Evolutionary conservation across 805 yeast species (phyloP).

Genomic region (Hanseniaspora vineae): DNA sequence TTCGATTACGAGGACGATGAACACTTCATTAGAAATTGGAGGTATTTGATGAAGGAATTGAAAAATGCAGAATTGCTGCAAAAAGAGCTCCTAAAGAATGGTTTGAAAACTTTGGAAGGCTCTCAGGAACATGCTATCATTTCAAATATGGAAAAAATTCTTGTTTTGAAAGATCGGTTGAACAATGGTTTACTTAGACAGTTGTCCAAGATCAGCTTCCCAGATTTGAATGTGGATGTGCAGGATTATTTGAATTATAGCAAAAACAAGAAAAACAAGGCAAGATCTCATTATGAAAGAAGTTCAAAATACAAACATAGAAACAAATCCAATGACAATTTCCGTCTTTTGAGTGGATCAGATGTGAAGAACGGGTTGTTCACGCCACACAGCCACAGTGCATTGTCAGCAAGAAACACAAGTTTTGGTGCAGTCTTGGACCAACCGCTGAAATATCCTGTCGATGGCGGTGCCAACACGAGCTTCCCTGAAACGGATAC

Average conservation of each 20-base stretch:
- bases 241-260: not conserved
- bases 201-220: not conserved
- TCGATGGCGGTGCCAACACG: too few species aligned
- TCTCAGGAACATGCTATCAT: not conserved
- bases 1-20: not conserved
- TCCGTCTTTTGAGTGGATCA: not conserved
- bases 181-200: not conserved
- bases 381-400: too few species aligned
- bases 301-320: not conserved
- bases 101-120: too few species aligned
- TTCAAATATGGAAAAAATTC: not conserved
- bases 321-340: not conserved
- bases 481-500: too few species aligned
- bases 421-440: slow-evolving; percentile 9
- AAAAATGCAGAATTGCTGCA: not conserved
- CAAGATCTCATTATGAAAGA: not conserved
- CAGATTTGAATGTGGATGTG: not conserved
- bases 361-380: too few species aligned
- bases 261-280: not conserved
- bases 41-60: not conserved
- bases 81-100: not conserved
- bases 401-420: slow-evolving; percentile 2
- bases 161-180: not conserved
- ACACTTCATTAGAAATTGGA: not conserved
- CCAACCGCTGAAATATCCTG: not conserved